These are phyloP conservation scores for Erucastrum elatum DNA, from an alignment of 345 rosid species.

Conservation along the genomic window DNA sequence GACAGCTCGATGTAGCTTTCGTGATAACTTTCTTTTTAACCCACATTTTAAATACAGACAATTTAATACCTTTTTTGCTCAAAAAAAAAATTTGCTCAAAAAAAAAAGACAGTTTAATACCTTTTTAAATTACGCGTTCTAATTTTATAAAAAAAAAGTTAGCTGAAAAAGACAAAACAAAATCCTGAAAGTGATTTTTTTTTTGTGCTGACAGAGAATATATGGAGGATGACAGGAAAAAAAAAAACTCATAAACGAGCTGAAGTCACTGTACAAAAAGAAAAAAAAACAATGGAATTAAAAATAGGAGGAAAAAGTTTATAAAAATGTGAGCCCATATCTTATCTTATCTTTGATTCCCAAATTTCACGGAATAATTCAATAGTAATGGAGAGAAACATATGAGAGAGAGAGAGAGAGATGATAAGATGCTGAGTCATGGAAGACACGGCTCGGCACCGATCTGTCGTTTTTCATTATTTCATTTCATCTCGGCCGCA, in stretches of 20 bases:
- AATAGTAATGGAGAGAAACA: background rate
- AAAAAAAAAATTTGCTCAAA: too few species aligned
- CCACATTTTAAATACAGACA: constrained; percentile 21
- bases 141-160: background rate
- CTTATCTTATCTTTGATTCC: constrained; percentile 38
- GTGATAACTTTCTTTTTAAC: constrained; percentile 16
- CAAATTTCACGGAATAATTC: constrained; percentile 35
- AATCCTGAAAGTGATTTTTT: constrained; percentile 23
- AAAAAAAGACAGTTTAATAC: background rate
- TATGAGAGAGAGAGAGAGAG: background rate
- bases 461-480: constrained; percentile 17
- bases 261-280: background rate
- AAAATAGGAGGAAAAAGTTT: background rate
- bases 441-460: constrained; percentile 23
- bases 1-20: constrained; percentile 25
- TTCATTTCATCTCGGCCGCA: background rate
- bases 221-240: background rate
- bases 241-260: constrained; percentile 1
- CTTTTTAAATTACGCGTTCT: constrained; percentile 10
- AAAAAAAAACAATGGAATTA: background rate
- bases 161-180: constrained; percentile 13
- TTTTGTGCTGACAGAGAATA: constrained; percentile 14
- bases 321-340: constrained; percentile 39
- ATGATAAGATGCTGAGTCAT: constrained; percentile 19
- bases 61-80: constrained; percentile 10